phyloP scores from a whole-genome alignment of 768 basidiomycete species.

The Leccinum disarticulatum region DNA sequence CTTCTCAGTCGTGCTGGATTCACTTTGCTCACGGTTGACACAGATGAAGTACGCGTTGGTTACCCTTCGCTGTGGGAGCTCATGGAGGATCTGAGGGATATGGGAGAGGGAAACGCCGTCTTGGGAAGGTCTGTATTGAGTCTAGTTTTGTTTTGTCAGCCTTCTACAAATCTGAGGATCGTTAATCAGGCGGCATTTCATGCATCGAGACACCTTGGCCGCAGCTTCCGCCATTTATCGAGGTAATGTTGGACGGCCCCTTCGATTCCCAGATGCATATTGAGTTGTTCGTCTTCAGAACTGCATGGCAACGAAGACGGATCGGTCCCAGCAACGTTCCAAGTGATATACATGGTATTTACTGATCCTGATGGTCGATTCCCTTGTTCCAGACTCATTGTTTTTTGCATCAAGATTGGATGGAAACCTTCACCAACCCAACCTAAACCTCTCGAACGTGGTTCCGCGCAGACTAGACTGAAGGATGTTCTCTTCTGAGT shows the following conservation, averaged over 20 bases:
- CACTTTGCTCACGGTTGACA: slow-evolving; percentile 89
- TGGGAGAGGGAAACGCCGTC: slow-evolving; percentile 96
- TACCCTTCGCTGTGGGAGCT: slow-evolving; percentile 98
- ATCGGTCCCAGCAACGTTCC: slow-evolving; percentile 90
- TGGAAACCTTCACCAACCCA: slow-evolving; percentile 77
- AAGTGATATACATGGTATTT: slow-evolving; percentile 89
- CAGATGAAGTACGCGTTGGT: slow-evolving; percentile 86
- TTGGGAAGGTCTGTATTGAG: slow-evolving; percentile 61
- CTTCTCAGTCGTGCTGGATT: slow-evolving; percentile 92
- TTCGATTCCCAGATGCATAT: not conserved
- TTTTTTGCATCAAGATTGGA: slow-evolving; percentile 56
- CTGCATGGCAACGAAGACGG: slow-evolving; percentile 85
- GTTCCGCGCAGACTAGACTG: slow-evolving; percentile 58
- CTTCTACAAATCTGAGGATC: not conserved
- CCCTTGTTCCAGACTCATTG: not conserved
- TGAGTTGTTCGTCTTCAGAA: slow-evolving; percentile 44
- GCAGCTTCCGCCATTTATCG: slow-evolving; percentile 94
- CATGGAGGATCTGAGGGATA: slow-evolving; percentile 87
- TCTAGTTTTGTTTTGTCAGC: not conserved
- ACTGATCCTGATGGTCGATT: not conserved
- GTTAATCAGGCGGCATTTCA: slow-evolving; percentile 53
- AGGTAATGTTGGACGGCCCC: slow-evolving; percentile 45
- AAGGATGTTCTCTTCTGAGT: slow-evolving; percentile 54
- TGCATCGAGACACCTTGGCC: slow-evolving; percentile 82
- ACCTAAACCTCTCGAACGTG: slow-evolving; percentile 63